Percentiles rank a stretch among this genome's conserved stretches.
These are phyloP conservation scores for Claviceps quebecensis DNA, from an alignment of 2,329 filamentous ascomycete species.

Conservation along the genomic window DNA sequence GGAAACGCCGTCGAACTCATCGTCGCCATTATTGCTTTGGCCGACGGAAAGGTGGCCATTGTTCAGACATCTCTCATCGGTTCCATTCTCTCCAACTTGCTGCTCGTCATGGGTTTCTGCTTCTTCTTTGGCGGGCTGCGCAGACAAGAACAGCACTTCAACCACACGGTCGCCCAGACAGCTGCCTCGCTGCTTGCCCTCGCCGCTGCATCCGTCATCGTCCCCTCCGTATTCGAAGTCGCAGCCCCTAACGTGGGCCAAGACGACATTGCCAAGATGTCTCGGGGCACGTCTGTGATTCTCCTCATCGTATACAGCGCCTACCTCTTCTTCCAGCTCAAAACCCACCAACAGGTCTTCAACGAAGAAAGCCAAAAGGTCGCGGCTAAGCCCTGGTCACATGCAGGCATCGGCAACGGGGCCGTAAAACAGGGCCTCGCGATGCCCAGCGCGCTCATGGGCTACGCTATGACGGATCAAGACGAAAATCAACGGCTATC, in stretches of 20 bases:
- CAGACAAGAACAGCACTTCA: conserved; percentile 75
- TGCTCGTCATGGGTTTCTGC: conserved; percentile 81
- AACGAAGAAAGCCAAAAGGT: conserved; percentile 68
- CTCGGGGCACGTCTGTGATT: conserved; percentile 64
- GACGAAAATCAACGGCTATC: conserved; percentile 31
- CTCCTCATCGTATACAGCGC: conserved; percentile 69
- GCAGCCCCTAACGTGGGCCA: conserved; percentile 24
- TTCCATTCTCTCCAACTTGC: conserved; percentile 79
- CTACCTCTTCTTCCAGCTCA: conserved; percentile 84
- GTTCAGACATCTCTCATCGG: conserved; percentile 89
- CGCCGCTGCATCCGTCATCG: conserved; percentile 68
- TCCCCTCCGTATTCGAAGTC: conserved; percentile 72
- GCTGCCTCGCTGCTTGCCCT: conserved; percentile 69
- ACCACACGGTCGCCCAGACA: conserved; percentile 82
- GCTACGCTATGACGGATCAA: conserved; percentile 18
- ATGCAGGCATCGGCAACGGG: conserved; percentile 14
- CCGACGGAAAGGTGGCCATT: conserved; percentile 61
- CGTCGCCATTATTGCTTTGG: conserved; percentile 71
- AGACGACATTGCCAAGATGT: conserved; percentile 45
- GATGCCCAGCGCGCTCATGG: conserved; percentile 25
- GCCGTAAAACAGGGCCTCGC: conserved; percentile 27
- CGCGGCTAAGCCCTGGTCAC: conserved; percentile 38
- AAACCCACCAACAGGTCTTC: conserved; percentile 70
- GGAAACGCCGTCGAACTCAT: conserved; percentile 88
- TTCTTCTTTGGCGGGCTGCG: conserved; percentile 80